Evolutionary conservation across 352 stramenopile species (phyloP).

Genomic region (Phytophthora sojae): DNA sequence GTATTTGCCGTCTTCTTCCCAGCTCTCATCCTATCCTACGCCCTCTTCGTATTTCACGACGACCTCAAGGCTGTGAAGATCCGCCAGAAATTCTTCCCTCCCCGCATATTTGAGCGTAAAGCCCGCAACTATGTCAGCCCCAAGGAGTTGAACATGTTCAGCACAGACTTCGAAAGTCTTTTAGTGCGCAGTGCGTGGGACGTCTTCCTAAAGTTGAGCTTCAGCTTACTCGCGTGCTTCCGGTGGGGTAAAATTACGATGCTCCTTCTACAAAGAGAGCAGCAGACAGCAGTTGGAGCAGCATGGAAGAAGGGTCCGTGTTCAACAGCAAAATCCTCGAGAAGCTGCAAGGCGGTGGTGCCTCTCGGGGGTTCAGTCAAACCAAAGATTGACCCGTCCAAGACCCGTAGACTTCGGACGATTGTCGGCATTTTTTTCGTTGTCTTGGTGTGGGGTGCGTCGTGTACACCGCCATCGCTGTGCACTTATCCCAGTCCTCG

Average conservation of each 20-base stretch:
- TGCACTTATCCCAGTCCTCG: constrained; percentile 10
- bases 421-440: constrained; percentile 35
- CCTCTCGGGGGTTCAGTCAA: neutral
- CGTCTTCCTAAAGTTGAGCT: constrained; percentile 36
- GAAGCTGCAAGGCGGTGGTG: constrained; percentile 11
- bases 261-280: constrained; percentile 17
- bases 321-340: neutral
- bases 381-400: neutral
- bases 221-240: constrained; percentile 45
- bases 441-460: constrained; percentile 31
- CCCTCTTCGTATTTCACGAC: constrained; percentile 37
- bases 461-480: constrained; percentile 22
- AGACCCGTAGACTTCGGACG: constrained; percentile 7
- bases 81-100: constrained; percentile 45
- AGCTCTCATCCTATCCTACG: constrained; percentile 36
- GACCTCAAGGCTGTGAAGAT: constrained; percentile 44
- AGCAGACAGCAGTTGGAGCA: neutral
- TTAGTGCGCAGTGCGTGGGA: constrained; percentile 19
- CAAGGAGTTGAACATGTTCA: constrained; percentile 46
- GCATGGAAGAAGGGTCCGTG: neutral
- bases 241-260: constrained; percentile 35
- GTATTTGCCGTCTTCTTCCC: constrained; percentile 51
- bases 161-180: constrained; percentile 36
- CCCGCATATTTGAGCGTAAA: constrained; percentile 43
- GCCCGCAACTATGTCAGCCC: constrained; percentile 40